phyloP scores from a whole-genome alignment of 768 basidiomycete species.

The Hemileccinum impolitum region DNA sequence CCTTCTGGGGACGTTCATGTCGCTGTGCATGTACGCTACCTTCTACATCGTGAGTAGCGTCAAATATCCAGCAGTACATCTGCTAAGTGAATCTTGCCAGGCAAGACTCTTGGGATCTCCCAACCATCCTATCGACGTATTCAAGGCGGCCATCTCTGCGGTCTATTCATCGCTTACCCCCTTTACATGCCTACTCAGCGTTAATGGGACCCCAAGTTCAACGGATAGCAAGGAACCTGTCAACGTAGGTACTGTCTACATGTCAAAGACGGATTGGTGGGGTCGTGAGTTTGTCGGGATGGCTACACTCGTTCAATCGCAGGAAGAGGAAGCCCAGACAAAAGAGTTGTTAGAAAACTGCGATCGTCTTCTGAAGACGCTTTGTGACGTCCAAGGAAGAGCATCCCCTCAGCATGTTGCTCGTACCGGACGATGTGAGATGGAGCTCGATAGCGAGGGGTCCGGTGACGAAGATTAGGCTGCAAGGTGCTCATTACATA shows the following conservation, averaged over 20 bases:
- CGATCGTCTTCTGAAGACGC: constrained; percentile 48
- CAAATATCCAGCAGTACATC: neutral
- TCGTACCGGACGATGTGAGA: no score
- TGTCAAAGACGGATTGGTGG: constrained; percentile 54
- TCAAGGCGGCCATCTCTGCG: constrained; percentile 64
- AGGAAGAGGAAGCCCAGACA: constrained; percentile 45
- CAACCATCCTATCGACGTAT: constrained; percentile 58
- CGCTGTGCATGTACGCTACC: constrained; percentile 45
- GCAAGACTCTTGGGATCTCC: constrained; percentile 66
- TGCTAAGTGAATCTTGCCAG: constrained; percentile 35
- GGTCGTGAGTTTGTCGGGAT: constrained; percentile 53
- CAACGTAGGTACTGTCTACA: constrained; percentile 39
- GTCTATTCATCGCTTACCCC: constrained; percentile 67
- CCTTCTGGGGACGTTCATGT: constrained; percentile 43
- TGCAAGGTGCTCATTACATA: no score
- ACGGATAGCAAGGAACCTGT: constrained; percentile 13
- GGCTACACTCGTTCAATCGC: constrained; percentile 49
- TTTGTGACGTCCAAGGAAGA: constrained; percentile 32
- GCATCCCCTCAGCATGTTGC: no score
- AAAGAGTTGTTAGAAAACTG: constrained; percentile 50
- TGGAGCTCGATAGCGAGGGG: no score
- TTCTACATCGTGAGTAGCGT: constrained; percentile 61
- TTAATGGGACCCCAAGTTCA: neutral
- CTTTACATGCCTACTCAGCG: constrained; percentile 43
- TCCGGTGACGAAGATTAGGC: no score